Conservation (phyloP, 1,139 yeast species). For the Geotrichum candidum region DNA sequence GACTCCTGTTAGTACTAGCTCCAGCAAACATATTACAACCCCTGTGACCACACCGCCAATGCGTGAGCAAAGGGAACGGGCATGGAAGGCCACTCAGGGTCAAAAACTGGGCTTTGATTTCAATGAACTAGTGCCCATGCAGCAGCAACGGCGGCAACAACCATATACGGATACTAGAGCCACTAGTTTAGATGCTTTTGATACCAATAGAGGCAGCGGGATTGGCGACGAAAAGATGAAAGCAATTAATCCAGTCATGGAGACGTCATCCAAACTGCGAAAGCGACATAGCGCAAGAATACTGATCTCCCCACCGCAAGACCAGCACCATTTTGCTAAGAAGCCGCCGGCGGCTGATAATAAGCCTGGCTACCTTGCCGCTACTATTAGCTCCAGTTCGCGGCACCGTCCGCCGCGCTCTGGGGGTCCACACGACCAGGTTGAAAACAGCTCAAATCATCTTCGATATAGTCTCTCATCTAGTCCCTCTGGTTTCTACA, state of each 20-base stretch:
- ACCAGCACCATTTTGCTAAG: not conserved
- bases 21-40: not conserved
- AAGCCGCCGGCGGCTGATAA: not conserved
- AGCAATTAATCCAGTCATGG: not conserved
- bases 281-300: not conserved
- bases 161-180: not conserved
- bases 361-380: slow-evolving; percentile 7
- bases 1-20: not conserved
- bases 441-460: not conserved
- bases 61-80: not conserved
- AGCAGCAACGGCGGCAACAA: not conserved
- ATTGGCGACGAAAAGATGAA: not conserved
- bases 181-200: no score
- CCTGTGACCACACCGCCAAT: not conserved
- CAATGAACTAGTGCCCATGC: not conserved
- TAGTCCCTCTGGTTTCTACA: not conserved
- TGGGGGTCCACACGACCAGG: not conserved
- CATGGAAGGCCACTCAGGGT: not conserved
- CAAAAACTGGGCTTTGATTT: not conserved
- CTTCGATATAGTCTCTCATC: not conserved
- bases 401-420: not conserved
- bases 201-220: not conserved
- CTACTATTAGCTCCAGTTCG: slow-evolving; percentile 10
- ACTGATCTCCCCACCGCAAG: not conserved
- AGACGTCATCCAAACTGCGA: not conserved